A percentile compares a stretch with the other conserved stretches of the same genome.
Conservation (phyloP, 2,329 filamentous ascomycete genomes). For the Aspergillus sp. region DNA sequence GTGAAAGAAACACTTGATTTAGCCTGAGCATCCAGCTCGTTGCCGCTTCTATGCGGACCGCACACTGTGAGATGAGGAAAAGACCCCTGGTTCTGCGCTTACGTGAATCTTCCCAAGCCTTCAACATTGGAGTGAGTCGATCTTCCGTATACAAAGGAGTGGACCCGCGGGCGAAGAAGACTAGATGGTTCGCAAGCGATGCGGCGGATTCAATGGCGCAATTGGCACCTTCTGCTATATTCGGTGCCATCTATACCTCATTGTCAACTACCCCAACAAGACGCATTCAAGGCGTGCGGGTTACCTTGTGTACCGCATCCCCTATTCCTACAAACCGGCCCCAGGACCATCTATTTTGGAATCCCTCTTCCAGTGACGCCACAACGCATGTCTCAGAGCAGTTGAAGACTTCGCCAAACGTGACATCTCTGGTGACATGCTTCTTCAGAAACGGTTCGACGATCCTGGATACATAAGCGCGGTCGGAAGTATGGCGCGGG, state of each 20-base stretch:
- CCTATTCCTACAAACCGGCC: constrained; percentile 3
- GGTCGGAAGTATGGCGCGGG: not conserved
- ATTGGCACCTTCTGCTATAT: constrained; percentile 43
- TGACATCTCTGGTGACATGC: not conserved
- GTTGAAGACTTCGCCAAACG: not conserved
- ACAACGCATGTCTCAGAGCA: not conserved
- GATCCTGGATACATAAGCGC: not conserved
- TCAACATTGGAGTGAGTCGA: not conserved
- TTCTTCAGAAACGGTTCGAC: not conserved
- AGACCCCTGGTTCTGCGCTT: not conserved
- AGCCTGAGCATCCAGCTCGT: not conserved
- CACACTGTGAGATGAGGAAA: not conserved
- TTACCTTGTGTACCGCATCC: constrained; percentile 6
- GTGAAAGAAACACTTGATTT: not conserved
- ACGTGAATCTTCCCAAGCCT: constrained; percentile 1
- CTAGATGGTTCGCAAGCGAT: constrained; percentile 30
- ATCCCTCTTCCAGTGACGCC: not conserved
- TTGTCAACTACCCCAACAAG: not conserved
- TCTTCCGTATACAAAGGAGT: not conserved
- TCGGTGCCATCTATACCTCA: constrained; percentile 30
- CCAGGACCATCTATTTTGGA: constrained; percentile 1
- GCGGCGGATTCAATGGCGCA: constrained; percentile 42
- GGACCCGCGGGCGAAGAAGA: not conserved
- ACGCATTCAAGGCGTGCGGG: not conserved
- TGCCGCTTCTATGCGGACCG: not conserved